Evolutionary conservation across 805 yeast genomes (phyloP), one percentile per base, ranked within the genome.

Genomic region (Candida yuanshanica): DNA sequence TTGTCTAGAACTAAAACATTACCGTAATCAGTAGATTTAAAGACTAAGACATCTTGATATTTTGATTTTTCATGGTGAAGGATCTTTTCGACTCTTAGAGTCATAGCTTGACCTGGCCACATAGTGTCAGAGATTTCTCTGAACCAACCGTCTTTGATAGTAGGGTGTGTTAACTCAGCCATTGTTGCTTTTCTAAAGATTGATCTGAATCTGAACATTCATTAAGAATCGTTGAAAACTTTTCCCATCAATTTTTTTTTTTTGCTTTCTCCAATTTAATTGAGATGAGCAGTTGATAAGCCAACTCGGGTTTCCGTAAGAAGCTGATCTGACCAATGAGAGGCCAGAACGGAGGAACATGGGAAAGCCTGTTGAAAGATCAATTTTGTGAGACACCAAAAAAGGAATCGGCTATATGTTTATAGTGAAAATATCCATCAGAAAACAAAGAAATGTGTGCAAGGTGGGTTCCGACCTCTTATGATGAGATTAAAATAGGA

Each of bases 51-150:
- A 59, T 91, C 98, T 71, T 91, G 99, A 66, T 84, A 91, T 65
- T 81, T 76, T 46, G 96, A 86, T 65, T 82, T 75, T 63, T 83
- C 95, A 47, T 77, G 83, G 67, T 85, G 89, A 51, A 91, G 74
- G 39, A 91, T 77, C 65, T 89, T 80, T 52, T 91, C 88, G 44
- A 91, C 98, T 50, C 81, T 77, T 53, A 91, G 73, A 39, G 89
- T 77, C 93, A 93, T 82, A 53, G 97, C 98, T 74, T 90, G 96
- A 51, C 99, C 99, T 23, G 99, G 98, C 95, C 96, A 91, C 87
- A 88, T 84, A 61, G 95, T 86, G 65, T 90, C 87, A 52, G 95
- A 85, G 63, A 85, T 74, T 67, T 91, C 99, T 57, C 91, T 81
- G 70, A 91, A 91, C 99, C 99, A 91, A 59, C 97, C 97, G 66